A percentile compares a stretch with the other conserved stretches of the same genome.
Evolutionary conservation across 2,329 filamentous ascomycete species (phyloP).

Genomic region (Penicillium sp.): DNA sequence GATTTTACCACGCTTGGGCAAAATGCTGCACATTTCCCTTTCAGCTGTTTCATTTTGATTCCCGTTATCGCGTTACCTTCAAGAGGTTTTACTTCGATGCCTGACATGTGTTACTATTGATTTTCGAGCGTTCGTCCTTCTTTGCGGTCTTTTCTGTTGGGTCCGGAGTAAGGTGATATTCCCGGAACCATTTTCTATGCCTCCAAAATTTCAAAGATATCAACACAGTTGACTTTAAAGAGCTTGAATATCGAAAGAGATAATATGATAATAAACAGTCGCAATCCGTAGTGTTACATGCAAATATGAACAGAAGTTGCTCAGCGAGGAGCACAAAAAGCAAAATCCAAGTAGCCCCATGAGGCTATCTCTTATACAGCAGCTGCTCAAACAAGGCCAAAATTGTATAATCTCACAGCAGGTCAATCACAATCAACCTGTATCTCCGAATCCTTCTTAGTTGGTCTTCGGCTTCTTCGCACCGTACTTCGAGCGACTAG

Average conservation of each 20-base stretch:
- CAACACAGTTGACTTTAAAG: neutral
- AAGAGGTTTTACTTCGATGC: constrained; percentile 6
- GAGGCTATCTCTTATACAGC: neutral
- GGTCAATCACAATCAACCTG: neutral
- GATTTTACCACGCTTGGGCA: neutral
- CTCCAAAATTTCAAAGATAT: neutral
- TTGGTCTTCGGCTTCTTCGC: constrained; percentile 97
- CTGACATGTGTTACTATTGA: constrained; percentile 20
- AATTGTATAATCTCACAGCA: constrained; percentile 10
- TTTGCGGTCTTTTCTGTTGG: constrained; percentile 11
- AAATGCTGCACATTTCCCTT: neutral
- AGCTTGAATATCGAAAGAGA: neutral
- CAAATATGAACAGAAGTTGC: constrained; percentile 10
- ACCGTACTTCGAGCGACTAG: constrained; percentile 91
- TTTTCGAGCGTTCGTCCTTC: constrained; percentile 17
- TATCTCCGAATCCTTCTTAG: constrained; percentile 24
- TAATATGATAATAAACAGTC: neutral
- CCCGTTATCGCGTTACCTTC: neutral
- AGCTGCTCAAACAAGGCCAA: neutral
- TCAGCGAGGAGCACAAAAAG: constrained; percentile 1
- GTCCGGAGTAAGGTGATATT: constrained; percentile 21
- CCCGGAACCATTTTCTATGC: constrained; percentile 15
- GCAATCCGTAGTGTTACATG: constrained; percentile 14
- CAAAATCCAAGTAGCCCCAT: neutral
- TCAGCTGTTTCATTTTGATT: constrained; percentile 3